A percentile compares a stretch with the other conserved stretches of the same genome.
phyloP scores from a whole-genome alignment of 2,329 filamentous ascomycete genomes.

The Ceratocystiopsis minuta region DNA sequence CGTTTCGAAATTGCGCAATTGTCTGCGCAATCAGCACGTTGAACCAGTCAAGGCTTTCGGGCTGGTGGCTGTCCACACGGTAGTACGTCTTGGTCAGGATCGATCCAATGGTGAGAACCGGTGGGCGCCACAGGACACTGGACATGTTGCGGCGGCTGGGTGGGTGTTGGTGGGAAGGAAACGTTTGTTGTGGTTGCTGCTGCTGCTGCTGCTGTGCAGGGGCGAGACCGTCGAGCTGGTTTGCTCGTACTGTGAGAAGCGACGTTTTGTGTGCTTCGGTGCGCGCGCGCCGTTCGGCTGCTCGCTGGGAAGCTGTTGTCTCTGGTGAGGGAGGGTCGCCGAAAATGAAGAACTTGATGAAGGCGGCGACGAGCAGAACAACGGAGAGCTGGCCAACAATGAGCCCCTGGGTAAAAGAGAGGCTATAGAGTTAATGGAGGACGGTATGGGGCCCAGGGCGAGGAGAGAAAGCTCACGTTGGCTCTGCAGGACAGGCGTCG shows the following conservation, averaged over 20 bases:
- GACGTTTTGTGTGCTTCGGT: conserved; percentile 63
- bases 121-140: conserved; percentile 53
- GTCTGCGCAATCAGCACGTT: conserved; percentile 94
- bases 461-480: conserved; percentile 22
- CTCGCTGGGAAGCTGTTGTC: conserved; percentile 56
- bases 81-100: conserved; percentile 97
- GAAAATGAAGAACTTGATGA: conserved; percentile 99
- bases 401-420: conserved; percentile 87
- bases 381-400: conserved; percentile 87
- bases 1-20: conserved; percentile 83
- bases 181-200: not conserved
- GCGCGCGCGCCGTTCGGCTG: conserved; percentile 54
- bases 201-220: conserved; percentile 9
- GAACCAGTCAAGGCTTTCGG: conserved; percentile 96
- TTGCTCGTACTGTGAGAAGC: conserved; percentile 41
- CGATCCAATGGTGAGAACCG: conserved; percentile 71
- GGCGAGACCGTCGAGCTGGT: conserved; percentile 13
- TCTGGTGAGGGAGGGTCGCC: conserved; percentile 79
- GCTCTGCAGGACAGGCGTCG: conserved; percentile 18
- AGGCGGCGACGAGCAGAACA: conserved; percentile 74
- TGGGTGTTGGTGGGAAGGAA: conserved; percentile 38
- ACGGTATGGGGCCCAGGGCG: not conserved
- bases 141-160: conserved; percentile 26
- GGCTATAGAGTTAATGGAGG: conserved; percentile 24
- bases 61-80: conserved; percentile 86